Conservation (phyloP, 106 monocot species). For the Dioscorea zingiberensis region DNA sequence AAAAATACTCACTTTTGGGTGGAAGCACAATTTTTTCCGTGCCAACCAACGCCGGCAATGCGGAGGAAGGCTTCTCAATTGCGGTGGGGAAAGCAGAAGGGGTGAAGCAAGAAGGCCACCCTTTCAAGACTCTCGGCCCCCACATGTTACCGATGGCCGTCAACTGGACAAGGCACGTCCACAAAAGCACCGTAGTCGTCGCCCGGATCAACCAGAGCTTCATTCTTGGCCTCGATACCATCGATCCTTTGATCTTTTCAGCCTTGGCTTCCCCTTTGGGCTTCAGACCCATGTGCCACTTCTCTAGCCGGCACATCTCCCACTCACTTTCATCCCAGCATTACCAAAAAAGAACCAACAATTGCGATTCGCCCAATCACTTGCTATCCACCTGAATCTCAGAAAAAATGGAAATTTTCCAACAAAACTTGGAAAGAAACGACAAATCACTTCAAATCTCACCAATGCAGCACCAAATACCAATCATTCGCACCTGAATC, state of each 20-base stretch:
- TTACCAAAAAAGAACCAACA: too few species aligned
- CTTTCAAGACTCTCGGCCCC: slow-evolving; percentile 62
- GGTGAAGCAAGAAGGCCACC: slow-evolving; percentile 63
- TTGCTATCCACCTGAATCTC: too few species aligned
- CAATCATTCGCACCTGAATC: too few species aligned
- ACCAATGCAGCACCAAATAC: too few species aligned
- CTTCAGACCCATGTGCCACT: not conserved
- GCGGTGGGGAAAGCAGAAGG: not conserved
- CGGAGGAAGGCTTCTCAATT: not conserved
- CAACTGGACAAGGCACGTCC: slow-evolving; percentile 82
- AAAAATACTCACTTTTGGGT: slow-evolving; percentile 47
- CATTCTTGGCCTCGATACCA: slow-evolving; percentile 48
- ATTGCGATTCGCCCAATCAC: too few species aligned
- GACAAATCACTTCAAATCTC: too few species aligned
- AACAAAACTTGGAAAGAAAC: too few species aligned
- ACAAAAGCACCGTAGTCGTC: slow-evolving; percentile 58
- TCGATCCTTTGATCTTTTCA: slow-evolving; percentile 24
- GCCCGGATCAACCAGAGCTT: slow-evolving; percentile 74
- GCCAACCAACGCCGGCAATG: not conserved
- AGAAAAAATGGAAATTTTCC: too few species aligned
- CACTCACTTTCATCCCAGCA: too few species aligned
- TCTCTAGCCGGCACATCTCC: slow-evolving; percentile 7
- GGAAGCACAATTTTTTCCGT: slow-evolving; percentile 32
- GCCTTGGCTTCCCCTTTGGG: slow-evolving; percentile 1
- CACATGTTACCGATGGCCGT: slow-evolving; percentile 64